Evolutionary conservation across 352 stramenopile genomes (phyloP).

Genomic region (Phytopythium boreale): DNA sequence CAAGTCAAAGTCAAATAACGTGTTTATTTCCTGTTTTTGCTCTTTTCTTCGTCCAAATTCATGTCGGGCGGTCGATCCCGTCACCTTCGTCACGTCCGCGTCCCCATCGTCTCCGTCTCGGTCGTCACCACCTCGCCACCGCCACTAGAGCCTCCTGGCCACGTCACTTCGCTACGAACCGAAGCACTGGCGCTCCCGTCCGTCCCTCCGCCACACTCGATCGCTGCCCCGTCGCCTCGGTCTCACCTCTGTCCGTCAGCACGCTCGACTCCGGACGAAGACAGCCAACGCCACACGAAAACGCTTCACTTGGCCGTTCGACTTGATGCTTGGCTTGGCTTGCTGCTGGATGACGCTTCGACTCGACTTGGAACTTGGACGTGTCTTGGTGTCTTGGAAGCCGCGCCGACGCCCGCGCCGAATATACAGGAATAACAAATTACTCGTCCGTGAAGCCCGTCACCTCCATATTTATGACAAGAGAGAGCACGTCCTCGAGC

Average conservation of each 20-base stretch:
- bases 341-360: not conserved
- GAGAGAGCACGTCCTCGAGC: conserved; percentile 93
- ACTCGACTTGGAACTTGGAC: not conserved
- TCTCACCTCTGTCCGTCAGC: not conserved
- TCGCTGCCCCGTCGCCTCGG: not conserved
- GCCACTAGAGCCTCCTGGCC: not conserved
- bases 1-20: conserved; percentile 6
- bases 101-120: not conserved
- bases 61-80: not conserved
- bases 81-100: not conserved
- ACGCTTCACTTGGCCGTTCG: not conserved
- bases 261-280: not conserved
- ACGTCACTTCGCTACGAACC: not conserved
- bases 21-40: conserved; percentile 9
- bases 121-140: not conserved
- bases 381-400: not conserved
- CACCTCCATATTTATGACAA: conserved; percentile 96
- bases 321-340: not conserved
- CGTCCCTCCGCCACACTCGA: not conserved
- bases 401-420: not conserved
- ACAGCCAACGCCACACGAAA: not conserved
- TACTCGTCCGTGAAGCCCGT: conserved; percentile 92
- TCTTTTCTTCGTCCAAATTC: conserved; percentile 5
- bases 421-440: conserved; percentile 22
- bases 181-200: not conserved